Evolutionary conservation across 257 asterid species (phyloP).

Genomic region (Plantago major): DNA sequence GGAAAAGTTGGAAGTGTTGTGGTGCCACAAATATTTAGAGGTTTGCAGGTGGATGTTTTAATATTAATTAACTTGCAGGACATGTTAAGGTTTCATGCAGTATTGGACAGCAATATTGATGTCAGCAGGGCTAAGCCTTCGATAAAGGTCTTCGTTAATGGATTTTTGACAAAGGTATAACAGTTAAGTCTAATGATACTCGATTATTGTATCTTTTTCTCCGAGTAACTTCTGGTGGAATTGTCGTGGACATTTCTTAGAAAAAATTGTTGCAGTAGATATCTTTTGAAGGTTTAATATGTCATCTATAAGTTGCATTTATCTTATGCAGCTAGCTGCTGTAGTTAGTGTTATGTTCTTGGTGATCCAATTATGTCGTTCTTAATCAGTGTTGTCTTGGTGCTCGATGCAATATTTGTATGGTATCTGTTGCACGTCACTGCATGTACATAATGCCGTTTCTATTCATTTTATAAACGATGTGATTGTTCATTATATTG

Average conservation of each 20-base stretch:
- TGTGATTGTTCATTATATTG: no score
- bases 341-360: no score
- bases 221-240: no score
- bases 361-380: no score
- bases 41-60: no score
- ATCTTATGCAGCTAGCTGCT: no score
- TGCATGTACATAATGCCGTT: slow-evolving; percentile 6
- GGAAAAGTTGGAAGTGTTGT: not conserved
- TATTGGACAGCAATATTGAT: slow-evolving; percentile 99
- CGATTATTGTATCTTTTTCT: not conserved
- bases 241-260: no score
- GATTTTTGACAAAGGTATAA: slow-evolving; percentile 92
- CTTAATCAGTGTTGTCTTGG: not conserved
- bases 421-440: not conserved
- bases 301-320: no score
- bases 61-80: slow-evolving; percentile 52
- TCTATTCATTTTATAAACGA: not conserved
- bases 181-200: slow-evolving; percentile 11
- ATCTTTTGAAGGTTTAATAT: no score
- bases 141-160: slow-evolving; percentile 92
- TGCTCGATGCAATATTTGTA: not conserved
- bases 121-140: slow-evolving; percentile 92
- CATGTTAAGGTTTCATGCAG: slow-evolving; percentile 96
- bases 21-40: no score
- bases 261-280: no score